Base-by-base conservation (phyloP, 1,284 basidiomycete species). In the Apiotrichum domesticum region DNA sequence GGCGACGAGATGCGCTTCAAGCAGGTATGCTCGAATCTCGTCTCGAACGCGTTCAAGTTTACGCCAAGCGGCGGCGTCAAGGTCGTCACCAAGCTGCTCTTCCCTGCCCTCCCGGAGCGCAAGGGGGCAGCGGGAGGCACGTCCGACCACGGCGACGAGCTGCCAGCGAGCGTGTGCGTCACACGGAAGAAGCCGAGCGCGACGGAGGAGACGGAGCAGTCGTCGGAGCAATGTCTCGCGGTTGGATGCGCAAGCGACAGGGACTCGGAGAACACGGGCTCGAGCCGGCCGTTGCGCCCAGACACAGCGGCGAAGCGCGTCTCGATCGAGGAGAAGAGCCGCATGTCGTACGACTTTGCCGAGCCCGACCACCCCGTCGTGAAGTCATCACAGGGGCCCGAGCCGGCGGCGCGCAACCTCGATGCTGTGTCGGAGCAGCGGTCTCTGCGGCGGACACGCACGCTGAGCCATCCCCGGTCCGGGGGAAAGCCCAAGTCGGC, bases 1-100 rank as follows among this genome's bases (percentile, higher is more conserved):
- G 84, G 78, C 81, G 74, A 75, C 56, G 74, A 76, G 52, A 87
- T 87, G 63, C 82, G 90, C 14, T 70, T 92, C 56, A 80, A 88
- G 62, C 89, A 92, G 73, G 84, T 90, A 59, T 84, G 87, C 54
- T 71, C 70, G 57, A 78, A 78, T 54, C 70, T 78, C 44, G 71
- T 74, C 34, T 72, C 71, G 37, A 79, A 79, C 61, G 74, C 74
- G 10, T 70, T 78, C 72, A 82, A 82, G 74, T 92, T 92, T 69
- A 91, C 90, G 0, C 83, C 85, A 1, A 67, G 82, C 1, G 89
- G 89, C 14, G 66, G 64, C 13, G 71, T 75, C 42, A 61, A 62
- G 14, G 70, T 76, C 45, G 70, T 72, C 35, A 76, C 74, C 29
- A 76, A 76, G 55, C 56, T 76, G 46, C 59, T 76, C 1, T 73